Evolutionary conservation across 257 asterid genomes (phyloP), one percentile per base, ranked within the genome.

Genomic region (Petunia secreta): DNA sequence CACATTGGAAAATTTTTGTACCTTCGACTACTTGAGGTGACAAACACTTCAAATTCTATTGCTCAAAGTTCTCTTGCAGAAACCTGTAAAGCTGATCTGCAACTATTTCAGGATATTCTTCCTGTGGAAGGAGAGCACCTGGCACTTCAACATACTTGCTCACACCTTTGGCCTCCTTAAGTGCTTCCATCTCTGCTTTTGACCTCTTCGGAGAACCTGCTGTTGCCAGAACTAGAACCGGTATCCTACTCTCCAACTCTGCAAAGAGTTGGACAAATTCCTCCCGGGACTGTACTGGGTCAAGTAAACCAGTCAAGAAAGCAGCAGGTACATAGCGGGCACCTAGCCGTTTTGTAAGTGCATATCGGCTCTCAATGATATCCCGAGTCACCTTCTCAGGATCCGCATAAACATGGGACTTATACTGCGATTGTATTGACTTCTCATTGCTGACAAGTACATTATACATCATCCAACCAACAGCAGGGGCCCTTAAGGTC

Each of bases 381-480:
- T 73, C 75, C 16, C 92, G 87, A 69, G 97, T 95, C 77, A 95
- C 99, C 38, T 95, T 95, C 41, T 89, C 92, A 8, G 99, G 97
- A 76, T 93, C 88, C 2, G 99, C 93, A 77, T 93, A 93, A 62
- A 95, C 99, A 52, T 95, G 99, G 83, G 99, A 95, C 85, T 89
- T 91, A 91, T 95, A 95, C 78, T 95, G 99, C 48, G 99, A 95
- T 75, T 87, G 83, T 78, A 95, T 93, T 67, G 99, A 88, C 83
- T 95, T 95, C 88, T 90, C 97, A 54, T 95, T 95, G 93, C 99
- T 93, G 73, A 95, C 99, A 16, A 93, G 97, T 63, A 89, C 86
- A 77, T 92, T 95, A 93, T 95, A 95, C 99, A 95, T 92, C 98
- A 95, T 89, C 99, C 99, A 95, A 50, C 99, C 99, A 50, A 95